Percentiles rank a stretch among this genome's conserved stretches.
Evolutionary conservation across 108 stramenopile species (phyloP).

Genomic region (Pseudonitzschia multiseries): DNA sequence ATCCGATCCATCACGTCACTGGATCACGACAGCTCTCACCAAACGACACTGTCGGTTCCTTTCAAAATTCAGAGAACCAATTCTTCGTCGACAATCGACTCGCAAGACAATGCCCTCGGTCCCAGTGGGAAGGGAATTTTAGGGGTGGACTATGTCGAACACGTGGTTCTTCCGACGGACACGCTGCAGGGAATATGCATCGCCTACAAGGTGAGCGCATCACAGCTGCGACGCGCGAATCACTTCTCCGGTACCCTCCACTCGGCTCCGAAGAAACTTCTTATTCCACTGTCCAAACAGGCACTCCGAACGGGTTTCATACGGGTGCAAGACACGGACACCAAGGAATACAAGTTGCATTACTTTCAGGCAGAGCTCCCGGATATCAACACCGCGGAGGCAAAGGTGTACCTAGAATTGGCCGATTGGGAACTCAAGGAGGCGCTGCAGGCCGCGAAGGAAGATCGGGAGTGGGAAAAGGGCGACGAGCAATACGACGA

Average conservation of each 20-base stretch:
- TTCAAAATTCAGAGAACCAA: constrained; percentile 48
- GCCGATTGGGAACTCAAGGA: constrained; percentile 81
- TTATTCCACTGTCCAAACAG: constrained; percentile 64
- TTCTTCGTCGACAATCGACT: constrained; percentile 47
- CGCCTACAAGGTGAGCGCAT: constrained; percentile 74
- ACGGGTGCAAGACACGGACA: constrained; percentile 76
- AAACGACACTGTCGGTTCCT: constrained; percentile 35
- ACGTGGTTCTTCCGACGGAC: constrained; percentile 82
- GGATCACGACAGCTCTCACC: constrained; percentile 35
- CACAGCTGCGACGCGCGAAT: constrained; percentile 66
- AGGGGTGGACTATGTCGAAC: constrained; percentile 75
- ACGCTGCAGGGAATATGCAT: constrained; percentile 85
- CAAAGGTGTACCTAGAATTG: constrained; percentile 71
- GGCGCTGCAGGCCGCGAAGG: constrained; percentile 62
- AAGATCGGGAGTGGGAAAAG: constrained; percentile 76
- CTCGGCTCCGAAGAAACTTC: constrained; percentile 78
- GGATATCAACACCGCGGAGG: constrained; percentile 56
- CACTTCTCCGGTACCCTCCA: constrained; percentile 77
- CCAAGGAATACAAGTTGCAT: constrained; percentile 80
- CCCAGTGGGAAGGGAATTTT: constrained; percentile 50
- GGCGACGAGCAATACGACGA: constrained; percentile 20
- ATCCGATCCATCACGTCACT: constrained; percentile 39
- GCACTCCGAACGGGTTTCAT: constrained; percentile 57
- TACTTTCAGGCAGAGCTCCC: constrained; percentile 73
- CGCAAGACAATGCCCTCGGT: constrained; percentile 45